These are phyloP conservation scores for Gomphus sp. DNA, from an alignment of 1,284 basidiomycete species.

Conservation along the genomic window DNA sequence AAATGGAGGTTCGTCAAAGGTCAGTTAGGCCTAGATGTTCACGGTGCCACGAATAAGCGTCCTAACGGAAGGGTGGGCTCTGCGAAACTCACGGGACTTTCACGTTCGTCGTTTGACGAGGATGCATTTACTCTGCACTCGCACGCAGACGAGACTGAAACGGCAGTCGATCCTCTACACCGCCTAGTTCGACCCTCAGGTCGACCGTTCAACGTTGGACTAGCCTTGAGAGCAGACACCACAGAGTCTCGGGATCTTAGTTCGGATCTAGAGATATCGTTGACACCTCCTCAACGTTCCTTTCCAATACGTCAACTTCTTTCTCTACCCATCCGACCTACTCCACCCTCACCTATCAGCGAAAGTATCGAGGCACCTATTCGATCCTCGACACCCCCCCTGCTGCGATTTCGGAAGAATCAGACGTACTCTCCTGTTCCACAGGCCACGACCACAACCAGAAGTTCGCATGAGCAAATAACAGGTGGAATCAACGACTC, in stretches of 20 bases:
- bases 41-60: not conserved
- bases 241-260: not conserved
- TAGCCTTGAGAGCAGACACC: not conserved
- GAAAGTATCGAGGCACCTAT: not conserved
- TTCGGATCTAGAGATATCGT: conserved; percentile 16
- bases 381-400: not conserved
- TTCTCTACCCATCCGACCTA: not conserved
- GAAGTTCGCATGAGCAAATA: not conserved
- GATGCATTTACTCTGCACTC: conserved; percentile 39
- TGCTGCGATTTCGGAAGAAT: not conserved
- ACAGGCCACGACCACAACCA: not conserved
- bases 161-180: conserved; percentile 12
- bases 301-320: conserved; percentile 14
- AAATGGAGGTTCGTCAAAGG: conserved; percentile 66
- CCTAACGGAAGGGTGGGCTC: not conserved
- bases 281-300: conserved; percentile 18
- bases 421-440: not conserved
- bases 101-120: conserved; percentile 20
- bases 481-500: conserved; percentile 28
- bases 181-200: not conserved
- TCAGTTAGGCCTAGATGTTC: conserved; percentile 28
- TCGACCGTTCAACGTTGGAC: conserved; percentile 5
- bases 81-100: not conserved
- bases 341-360: not conserved
- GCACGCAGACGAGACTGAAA: conserved; percentile 20